Conservation (phyloP, 2,329 filamentous ascomycete genomes). For the Cladosporium cucumerinum region DNA sequence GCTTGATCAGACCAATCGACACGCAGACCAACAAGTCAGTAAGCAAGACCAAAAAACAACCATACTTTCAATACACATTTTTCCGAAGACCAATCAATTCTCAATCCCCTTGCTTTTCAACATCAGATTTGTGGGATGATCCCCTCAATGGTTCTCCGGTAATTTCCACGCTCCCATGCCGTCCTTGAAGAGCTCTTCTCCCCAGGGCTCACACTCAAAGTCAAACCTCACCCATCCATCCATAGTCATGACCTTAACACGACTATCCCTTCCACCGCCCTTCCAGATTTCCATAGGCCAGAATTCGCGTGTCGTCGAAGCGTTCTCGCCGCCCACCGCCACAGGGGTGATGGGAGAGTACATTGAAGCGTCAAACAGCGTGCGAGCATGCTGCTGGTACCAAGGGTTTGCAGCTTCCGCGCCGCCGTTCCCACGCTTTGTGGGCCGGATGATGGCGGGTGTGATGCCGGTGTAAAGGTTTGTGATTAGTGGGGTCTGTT, state of each 20-base stretch:
- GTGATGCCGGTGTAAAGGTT: constrained; percentile 20
- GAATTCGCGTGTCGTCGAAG: constrained; percentile 35
- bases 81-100: not conserved
- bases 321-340: constrained; percentile 39
- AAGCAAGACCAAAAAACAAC: not conserved
- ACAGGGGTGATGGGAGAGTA: constrained; percentile 23
- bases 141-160: constrained; percentile 22
- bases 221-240: constrained; percentile 13
- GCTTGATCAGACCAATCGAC: not conserved
- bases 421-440: constrained; percentile 2
- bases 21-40: not conserved
- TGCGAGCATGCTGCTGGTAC: constrained; percentile 18
- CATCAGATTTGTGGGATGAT: not conserved
- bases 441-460: constrained; percentile 18
- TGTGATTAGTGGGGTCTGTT: constrained; percentile 18
- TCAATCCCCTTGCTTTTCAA: not conserved
- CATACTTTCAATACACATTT: not conserved
- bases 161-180: constrained; percentile 35
- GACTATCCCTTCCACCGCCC: constrained; percentile 44
- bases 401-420: constrained; percentile 2
- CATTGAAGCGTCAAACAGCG: constrained; percentile 18
- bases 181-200: constrained; percentile 6
- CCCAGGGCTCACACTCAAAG: constrained; percentile 3
- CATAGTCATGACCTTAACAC: constrained; percentile 1
- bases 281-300: constrained; percentile 45